These are phyloP conservation scores for Alternaria burnsii DNA, from an alignment of 2,329 filamentous ascomycete genomes.

Conservation along the genomic window DNA sequence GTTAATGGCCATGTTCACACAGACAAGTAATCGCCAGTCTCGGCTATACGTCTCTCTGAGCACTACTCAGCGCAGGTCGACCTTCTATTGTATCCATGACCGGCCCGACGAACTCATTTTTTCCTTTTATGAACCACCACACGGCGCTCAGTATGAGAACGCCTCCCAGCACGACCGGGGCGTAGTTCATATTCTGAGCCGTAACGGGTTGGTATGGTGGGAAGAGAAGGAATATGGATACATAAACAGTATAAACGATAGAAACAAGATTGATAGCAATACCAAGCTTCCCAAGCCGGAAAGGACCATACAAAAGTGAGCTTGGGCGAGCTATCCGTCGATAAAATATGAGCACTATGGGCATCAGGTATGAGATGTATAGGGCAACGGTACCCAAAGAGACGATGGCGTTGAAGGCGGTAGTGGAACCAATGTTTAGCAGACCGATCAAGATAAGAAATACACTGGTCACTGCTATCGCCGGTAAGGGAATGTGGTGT, in stretches of 20 bases:
- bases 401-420: slow-evolving; percentile 32
- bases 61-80: background rate
- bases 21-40: background rate
- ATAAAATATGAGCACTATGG: slow-evolving; percentile 22
- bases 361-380: slow-evolving; percentile 30
- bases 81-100: background rate
- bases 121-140: background rate
- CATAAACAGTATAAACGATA: slow-evolving; percentile 22
- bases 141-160: background rate
- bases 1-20: no score
- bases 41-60: background rate
- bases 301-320: slow-evolving; percentile 9
- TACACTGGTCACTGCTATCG: slow-evolving; percentile 18
- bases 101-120: background rate
- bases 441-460: slow-evolving; percentile 23
- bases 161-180: slow-evolving; percentile 9
- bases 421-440: slow-evolving; percentile 28
- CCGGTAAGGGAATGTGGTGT: slow-evolving; percentile 28
- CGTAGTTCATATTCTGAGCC: slow-evolving; percentile 31
- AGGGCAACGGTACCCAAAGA: slow-evolving; percentile 29
- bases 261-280: slow-evolving; percentile 22
- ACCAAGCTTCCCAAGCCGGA: slow-evolving; percentile 24
- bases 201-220: slow-evolving; percentile 28
- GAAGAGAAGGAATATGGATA: slow-evolving; percentile 35
- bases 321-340: slow-evolving; percentile 9